Percentiles rank a stretch among this genome's conserved stretches.
These are phyloP conservation scores for Erigeron canadensis DNA, from an alignment of 129 eudicot genomes.

Conservation along the genomic window DNA sequence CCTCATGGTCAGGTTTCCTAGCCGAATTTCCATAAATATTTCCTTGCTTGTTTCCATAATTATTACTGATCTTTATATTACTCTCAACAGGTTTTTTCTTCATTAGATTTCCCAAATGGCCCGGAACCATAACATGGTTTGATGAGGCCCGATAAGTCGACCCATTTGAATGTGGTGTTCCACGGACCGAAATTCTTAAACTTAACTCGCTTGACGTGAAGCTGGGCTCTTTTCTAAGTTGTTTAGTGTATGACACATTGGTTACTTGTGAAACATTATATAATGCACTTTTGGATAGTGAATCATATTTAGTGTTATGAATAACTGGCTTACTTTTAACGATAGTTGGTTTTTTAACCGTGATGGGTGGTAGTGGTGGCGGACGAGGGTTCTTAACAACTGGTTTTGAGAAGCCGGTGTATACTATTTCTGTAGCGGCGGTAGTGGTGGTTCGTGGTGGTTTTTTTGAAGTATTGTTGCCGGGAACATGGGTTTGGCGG, in stretches of 20 bases:
- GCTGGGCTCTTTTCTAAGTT: conserved; percentile 44
- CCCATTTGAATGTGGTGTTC: conserved; percentile 35
- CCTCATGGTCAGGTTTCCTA: conserved; percentile 53
- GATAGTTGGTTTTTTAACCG: conserved; percentile 8
- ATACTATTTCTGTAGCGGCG: conserved; percentile 23
- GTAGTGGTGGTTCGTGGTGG: conserved; percentile 29
- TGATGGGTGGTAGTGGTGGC: conserved; percentile 24
- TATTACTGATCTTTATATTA: too few relatives aligned
- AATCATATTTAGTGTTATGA: background rate
- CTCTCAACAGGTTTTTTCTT: conserved; percentile 33
- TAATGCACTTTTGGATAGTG: conserved; percentile 20
- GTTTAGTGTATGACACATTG: conserved; percentile 38
- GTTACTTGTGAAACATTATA: conserved; percentile 46
- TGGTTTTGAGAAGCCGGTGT: conserved; percentile 29
- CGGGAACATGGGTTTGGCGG: conserved; percentile 11
- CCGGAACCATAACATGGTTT: conserved; percentile 44
- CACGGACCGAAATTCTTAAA: conserved; percentile 35
- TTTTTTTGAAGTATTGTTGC: conserved; percentile 23
- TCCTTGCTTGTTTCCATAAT: conserved; percentile 23
- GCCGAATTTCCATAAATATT: conserved; percentile 30
- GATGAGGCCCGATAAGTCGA: conserved; percentile 51
- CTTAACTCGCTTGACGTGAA: conserved; percentile 56
- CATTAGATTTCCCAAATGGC: conserved; percentile 61
- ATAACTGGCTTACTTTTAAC: conserved; percentile 7
- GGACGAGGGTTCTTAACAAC: conserved; percentile 29